Base-by-base conservation (phyloP, 2,329 filamentous ascomycete genomes). In the Niveomyces coronatus region DNA sequence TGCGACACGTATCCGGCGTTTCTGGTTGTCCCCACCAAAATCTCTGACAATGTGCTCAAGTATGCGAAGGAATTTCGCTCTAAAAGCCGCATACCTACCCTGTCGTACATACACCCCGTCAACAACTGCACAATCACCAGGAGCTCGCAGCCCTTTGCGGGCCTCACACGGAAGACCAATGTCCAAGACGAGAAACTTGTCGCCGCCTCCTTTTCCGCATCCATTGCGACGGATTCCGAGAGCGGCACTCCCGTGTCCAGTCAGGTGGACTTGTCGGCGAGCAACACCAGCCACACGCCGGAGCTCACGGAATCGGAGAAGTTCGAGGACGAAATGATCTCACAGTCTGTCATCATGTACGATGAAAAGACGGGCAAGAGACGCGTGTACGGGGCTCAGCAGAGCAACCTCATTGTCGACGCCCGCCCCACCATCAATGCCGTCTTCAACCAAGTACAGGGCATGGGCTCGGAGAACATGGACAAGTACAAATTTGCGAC, bases 41-140 rank as follows among this genome's bases (percentile, higher is more conserved):
- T 98, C 48, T 96, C 89, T n/a, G 91, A 98, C 60, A 95, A 91
- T 53, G 87, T 89, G 33, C 74, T 98, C 35, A 94, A 94, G 53
- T 94, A 98, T 55, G 91, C 88, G 18, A 83, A 80, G 42, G 76
- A 79, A 45, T 96, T 94, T 61, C 82, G 91, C 36, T 96, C 91
- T 1, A 77, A 88, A 43, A 79, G 82, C 45, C 80, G 91, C 43
- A 88, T 98, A 57, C 91, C 91, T 2, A 83, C 80, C 4, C 65
- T 98, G 27, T 87, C 87, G 16, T 98, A 98, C 58, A 76, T 95
- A n/a, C 91, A 98, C 58, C 85, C 86, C 0, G 71, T 95, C 51
- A 98, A 96, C 57, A 94, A 94, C 56, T 96, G 91, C 59, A 91
- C 88, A 17, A 94, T 98, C 46, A 95, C 89, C 2, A 75, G 91